Base-by-base conservation (phyloP, 1,284 basidiomycete species). In the Testicularia cyperi region DNA sequence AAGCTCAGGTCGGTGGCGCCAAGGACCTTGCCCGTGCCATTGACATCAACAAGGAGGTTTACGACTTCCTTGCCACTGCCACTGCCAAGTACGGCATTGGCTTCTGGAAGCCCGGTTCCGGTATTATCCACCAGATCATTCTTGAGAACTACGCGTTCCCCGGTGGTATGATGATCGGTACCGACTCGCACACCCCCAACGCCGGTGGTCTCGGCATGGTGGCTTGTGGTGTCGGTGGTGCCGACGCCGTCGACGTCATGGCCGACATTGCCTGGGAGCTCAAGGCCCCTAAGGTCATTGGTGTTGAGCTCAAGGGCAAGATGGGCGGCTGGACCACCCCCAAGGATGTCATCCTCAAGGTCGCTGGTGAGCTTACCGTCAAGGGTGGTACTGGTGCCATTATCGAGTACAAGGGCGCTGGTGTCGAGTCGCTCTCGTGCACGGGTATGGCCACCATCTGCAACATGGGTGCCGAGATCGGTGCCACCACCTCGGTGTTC, bases 391-490 rank as follows among this genome's bases (percentile, higher is more conserved):
- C 74, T 15, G 74, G 74, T 54, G 72, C 72, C 45, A 76, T 76
- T 57, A 70, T 76, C 55, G 74, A 76, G 64, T 76, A 76, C 72
- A 76, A 74, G 65, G 74, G 74, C 37, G 53, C 72, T 36, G 94
- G 94, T 84, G 88, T 98, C 70, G 88, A 94, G 78, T 90, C 90
- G 24, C 85, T 98, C 65, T 96, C 92, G 38, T 91, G 88, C 84
- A 98, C 94, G 36, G 95, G 94, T 81, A 97, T 97, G 94, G 95
- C 90, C 53, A 98, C 94, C 40, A 92, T 95, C 72, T 97, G 94
- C 81, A 98, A 97, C 86, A 98, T 97, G 94, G 95, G 95, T 84
- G 95, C 95, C 75, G 94, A 98, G 81, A 97, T 98, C 74, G 94
- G 95, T 79, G 94, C 94, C 38, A 98, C 94, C 31, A 97, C 95